Evolutionary conservation across 148 eudicot species (phyloP), one percentile per base, ranked within the genome.

Genomic region (Rhododendron molle): DNA sequence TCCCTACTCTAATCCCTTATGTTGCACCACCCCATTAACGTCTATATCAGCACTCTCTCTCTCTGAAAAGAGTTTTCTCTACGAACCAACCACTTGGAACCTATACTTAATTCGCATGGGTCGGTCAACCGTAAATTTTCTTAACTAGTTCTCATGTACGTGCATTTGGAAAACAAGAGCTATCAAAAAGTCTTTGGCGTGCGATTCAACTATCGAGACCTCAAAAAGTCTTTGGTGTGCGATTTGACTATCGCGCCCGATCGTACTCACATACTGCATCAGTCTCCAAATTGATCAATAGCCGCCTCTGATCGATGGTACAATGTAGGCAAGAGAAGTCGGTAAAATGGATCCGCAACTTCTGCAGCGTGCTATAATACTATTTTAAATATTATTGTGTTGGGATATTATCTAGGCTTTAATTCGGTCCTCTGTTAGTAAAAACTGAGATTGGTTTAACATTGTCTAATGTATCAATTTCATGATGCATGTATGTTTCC

Each of bases 1-100:
- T 81, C 71, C 83, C 83, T 18, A 20, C 21, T 81, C 83, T 36
- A 56, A 81, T 56, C 83, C 71, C 83, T 10, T 80, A 9, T 10
- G 13, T 52, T 36, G 28, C 13, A 15, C 47, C 28, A 32, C 71
- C 56, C 83, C 47, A 49, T 80, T 30, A 80, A 47, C 20, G 30
- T 47, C 40, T 4, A 3, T 44, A 32, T 38, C 82, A 44, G 1
- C 54, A 10, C 81, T 23, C 28, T 44, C 81, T 21, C 52, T 44
- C 34, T 46, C 32, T 5, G 4, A 54, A 54, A 3, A 16, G 60
- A 54, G 5, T 18, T 18, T 54, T 54, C 7, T 13, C 6, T 54
- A 54, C 58, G 1, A 54, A 15, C 58, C 58, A 23, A 65, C 32
- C 72, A n/a, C 30, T 65, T 65, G 14, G 32, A 20, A n/a, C 72